Evolutionary conservation across 148 eudicot genomes (phyloP).

Genomic region (Salicornia ramosissima): DNA sequence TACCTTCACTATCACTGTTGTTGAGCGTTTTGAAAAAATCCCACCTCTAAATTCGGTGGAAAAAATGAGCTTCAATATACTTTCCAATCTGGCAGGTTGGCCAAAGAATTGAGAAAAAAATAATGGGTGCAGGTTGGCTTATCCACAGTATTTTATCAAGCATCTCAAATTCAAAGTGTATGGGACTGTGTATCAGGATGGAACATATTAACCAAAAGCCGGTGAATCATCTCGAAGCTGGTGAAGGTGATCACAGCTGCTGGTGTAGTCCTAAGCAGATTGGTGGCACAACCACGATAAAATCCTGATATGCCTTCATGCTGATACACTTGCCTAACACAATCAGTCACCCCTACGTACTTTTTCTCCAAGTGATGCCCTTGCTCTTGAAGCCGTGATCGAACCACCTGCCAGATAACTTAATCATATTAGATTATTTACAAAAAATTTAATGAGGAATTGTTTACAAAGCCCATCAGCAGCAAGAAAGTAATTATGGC

Average conservation of each 20-base stretch:
- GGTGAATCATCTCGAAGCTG: constrained; percentile 98
- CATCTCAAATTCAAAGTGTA: constrained; percentile 31
- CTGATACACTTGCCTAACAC: constrained; percentile 63
- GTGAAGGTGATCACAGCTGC: constrained; percentile 96
- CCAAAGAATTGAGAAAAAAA: constrained; percentile 23
- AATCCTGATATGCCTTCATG: constrained; percentile 84
- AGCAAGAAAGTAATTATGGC: no score
- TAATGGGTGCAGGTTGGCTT: constrained; percentile 7
- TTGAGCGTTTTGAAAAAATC: neutral
- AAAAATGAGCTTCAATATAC: constrained; percentile 17
- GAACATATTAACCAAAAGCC: constrained; percentile 50
- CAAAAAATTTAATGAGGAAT: no score
- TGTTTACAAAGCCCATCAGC: no score
- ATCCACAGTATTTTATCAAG: constrained; percentile 17
- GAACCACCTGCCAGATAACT: constrained; percentile 54
- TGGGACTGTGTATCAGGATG: constrained; percentile 61
- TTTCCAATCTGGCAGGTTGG: constrained; percentile 14
- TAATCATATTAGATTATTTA: constrained; percentile 6
- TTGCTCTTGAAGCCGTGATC: constrained; percentile 97
- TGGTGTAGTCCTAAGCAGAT: constrained; percentile 87
- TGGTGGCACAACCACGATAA: constrained; percentile 94
- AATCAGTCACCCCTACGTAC: constrained; percentile 69
- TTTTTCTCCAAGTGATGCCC: constrained; percentile 85
- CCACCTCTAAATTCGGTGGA: constrained; percentile 5
- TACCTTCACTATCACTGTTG: neutral